These are phyloP conservation scores for Cyclostephanos invisitatus DNA, from an alignment of 108 stramenopile species.

Conservation along the genomic window DNA sequence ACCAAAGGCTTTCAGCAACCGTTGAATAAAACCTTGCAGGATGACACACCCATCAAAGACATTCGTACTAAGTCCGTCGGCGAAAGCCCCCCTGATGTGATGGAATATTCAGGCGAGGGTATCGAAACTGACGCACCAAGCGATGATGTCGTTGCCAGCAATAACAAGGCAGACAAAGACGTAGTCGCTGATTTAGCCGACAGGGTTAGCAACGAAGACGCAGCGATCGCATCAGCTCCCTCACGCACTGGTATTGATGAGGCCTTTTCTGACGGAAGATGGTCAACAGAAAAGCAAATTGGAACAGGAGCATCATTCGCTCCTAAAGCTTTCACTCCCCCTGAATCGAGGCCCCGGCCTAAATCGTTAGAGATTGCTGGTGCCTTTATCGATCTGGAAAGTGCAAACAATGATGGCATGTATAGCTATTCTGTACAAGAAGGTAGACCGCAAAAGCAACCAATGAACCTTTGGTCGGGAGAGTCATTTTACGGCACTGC, in stretches of 20 bases:
- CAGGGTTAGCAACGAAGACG: background rate
- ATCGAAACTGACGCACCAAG: background rate
- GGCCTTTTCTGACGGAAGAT: background rate
- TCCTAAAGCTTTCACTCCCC: conserved; percentile 33
- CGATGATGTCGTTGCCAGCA: background rate
- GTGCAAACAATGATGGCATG: background rate
- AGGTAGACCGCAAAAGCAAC: conserved; percentile 8
- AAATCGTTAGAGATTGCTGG: conserved; percentile 14
- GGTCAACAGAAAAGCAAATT: conserved; percentile 10
- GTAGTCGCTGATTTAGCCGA: background rate
- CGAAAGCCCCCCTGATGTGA: background rate
- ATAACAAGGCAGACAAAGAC: background rate
- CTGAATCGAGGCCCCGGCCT: conserved; percentile 8
- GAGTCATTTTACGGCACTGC: conserved; percentile 16
- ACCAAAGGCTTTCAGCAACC: background rate
- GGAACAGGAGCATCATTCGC: conserved; percentile 27
- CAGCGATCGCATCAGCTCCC: background rate
- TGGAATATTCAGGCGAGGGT: background rate
- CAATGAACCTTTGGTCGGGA: conserved; percentile 8
- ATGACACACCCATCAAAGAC: background rate
- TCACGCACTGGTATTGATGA: background rate
- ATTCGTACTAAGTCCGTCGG: background rate
- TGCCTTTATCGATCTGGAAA: conserved; percentile 12
- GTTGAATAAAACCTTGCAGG: background rate
- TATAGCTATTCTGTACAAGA: conserved; percentile 2